A percentile compares a stretch with the other conserved stretches of the same genome.
Conservation (phyloP, 192 early-diverging fungal species). For the Polychytrium aggregatum region DNA sequence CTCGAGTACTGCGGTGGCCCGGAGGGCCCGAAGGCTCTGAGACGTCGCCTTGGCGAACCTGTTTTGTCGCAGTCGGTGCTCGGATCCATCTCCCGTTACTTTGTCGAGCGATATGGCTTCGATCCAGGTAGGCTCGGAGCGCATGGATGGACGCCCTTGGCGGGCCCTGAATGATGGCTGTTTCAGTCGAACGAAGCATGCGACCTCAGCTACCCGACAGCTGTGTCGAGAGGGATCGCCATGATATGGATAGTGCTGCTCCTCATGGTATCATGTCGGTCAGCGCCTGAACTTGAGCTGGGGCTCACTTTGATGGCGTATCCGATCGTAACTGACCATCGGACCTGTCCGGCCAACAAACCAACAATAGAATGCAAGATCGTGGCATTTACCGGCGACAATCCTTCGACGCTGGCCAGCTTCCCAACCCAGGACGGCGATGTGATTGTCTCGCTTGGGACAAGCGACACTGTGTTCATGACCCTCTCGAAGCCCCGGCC, state of each 20-base stretch:
- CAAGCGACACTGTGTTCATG: conserved; percentile 65
- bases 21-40: no score
- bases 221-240: no score
- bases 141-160: no score
- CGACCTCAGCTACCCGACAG: no score
- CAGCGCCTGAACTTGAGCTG: no score
- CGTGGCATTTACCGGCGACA: conserved; percentile 69
- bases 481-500: conserved; percentile 16
- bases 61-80: conserved; percentile 23
- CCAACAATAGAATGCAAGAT: conserved; percentile 33
- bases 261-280: no score
- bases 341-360: neutral
- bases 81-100: conserved; percentile 50
- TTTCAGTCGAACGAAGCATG: no score
- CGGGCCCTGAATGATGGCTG: no score
- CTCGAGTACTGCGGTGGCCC: conserved; percentile 24
- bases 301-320: no score
- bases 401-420: conserved; percentile 56
- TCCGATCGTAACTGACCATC: no score
- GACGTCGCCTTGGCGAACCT: conserved; percentile 31
- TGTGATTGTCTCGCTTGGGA: conserved; percentile 66
- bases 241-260: no score
- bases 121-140: conserved; percentile 31
- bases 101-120: conserved; percentile 54
- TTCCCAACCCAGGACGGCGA: conserved; percentile 39